Evolutionary conservation across 2,329 filamentous ascomycete species (phyloP), one percentile per base, ranked within the genome.

Genomic region (Pseudomassariella vexata): DNA sequence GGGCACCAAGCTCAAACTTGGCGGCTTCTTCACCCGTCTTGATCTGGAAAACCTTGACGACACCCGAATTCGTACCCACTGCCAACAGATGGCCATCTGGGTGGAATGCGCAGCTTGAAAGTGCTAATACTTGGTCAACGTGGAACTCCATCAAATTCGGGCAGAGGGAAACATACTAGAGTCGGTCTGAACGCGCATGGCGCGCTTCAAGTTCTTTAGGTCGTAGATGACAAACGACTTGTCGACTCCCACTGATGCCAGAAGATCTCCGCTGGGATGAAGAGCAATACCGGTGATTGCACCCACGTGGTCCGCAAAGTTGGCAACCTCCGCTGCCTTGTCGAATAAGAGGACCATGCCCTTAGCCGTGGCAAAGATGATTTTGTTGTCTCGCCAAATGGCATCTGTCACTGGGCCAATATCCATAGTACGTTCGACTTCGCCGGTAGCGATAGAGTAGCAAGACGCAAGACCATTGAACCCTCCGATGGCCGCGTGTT

Each of bases 41-140:
- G 45, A 88, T 82, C 59, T 95, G 85, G 62, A 85, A 96, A 32
- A 98, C 75, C 56, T 89, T 86, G 56, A 98, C 83, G 36, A 87
- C 79, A 26, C 87, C 87, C 29, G 82, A 72, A 8, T 66, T 65
- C n/a, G 83, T 85, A 41, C 90, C 92, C 3, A 82, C 84, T 23
- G 87, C 90, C 47, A 96, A 78, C 5, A 98, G 72, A 54, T 95
- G 86, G n/a, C 92, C 92, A 53, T 98, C 92, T 6, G 94, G 92
- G 56, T 98, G 92, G 71, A 98, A 96, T 20, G 82, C 76, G 42
- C 80, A 84, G 30, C 80, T 76, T 2, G 83, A 85, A 27, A 94
- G 66, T 39, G 80, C 85, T 84, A 52, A n/a, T n/a, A n/a, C n/a
- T n/a, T n/a, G n/a, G n/a, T n/a, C n/a, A n/a, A n/a, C n/a, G n/a